Evolutionary conservation across 1,284 basidiomycete species (phyloP), one percentile per base, ranked within the genome.

Genomic region (Cryptococcus amylolentus): DNA sequence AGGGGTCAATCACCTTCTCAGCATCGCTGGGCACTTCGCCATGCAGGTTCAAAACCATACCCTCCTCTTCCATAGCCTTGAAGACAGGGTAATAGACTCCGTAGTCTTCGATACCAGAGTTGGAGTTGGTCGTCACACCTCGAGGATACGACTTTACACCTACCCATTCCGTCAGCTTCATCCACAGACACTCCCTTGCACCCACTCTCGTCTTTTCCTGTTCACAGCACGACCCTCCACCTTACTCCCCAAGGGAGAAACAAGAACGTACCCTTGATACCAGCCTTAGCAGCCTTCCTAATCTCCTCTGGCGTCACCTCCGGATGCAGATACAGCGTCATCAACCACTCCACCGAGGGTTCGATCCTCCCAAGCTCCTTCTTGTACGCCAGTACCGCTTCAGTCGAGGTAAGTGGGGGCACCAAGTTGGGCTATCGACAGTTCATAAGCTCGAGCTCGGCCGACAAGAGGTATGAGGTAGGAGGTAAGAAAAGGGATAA

Each of bases 111-210:
- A 98, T 97, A 10, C 96, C 96, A 42, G 89, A 87, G 60, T 94
- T 91, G 38, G 91, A 96, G 78, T 98, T 97, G 51, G 96, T 99
- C 9, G 96, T 99, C 2, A 99, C 96, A 13, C 96, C 96, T 62
- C 91, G 83, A 48, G 96, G 96, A 75, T 98, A 99, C 26, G 89
- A 93, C 79, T 98, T 98, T 67, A 98, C 92, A 41, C 96, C 94
- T 86, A 50, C 18, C 50, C 42, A 43, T 28, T n/a, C n/a, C 7
- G 46, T 45, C 31, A 51, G 52, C 56, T 59, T 35, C 31, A 35
- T 35, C 1, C 31, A 31, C 31, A 35, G 6, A 6, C 31, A 35
- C 35, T n/a, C 41, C 20, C 42, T 10, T 13, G 16, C 42, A 10
- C 27, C 47, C 18, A 23, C 23, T 23, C 23, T 23, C 23, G 23